phyloP scores from a whole-genome alignment of 768 basidiomycete genomes.

The Hygrophorus pudorinus region DNA sequence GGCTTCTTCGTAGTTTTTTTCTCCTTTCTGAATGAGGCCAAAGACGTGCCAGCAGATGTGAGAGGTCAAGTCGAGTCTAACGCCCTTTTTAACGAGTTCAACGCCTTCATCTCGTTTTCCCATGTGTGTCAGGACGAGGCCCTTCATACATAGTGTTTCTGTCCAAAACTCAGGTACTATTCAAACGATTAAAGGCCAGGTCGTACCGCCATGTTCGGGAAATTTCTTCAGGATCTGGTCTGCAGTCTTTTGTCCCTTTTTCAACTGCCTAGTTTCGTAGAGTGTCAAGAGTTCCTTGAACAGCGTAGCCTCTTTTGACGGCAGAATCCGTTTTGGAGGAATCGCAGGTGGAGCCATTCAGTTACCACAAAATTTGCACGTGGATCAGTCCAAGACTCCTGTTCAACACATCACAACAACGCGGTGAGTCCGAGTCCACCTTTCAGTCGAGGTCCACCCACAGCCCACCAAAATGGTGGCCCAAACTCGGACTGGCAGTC shows the following conservation, averaged over 20 bases:
- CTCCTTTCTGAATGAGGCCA: slow-evolving; percentile 87
- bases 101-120: slow-evolving; percentile 74
- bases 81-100: slow-evolving; percentile 76
- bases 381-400: not conserved
- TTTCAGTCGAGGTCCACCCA: slow-evolving; percentile 5
- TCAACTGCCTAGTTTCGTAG: slow-evolving; percentile 84
- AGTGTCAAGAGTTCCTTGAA: slow-evolving; percentile 82
- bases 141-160: slow-evolving; percentile 98
- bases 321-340: slow-evolving; percentile 46
- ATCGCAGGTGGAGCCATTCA: slow-evolving; percentile 13
- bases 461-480: slow-evolving; percentile 48
- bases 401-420: slow-evolving; percentile 32
- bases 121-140: slow-evolving; percentile 75
- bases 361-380: not conserved
- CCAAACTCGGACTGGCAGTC: slow-evolving; percentile 57
- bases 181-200: not conserved
- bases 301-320: slow-evolving; percentile 74
- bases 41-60: slow-evolving; percentile 99
- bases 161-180: slow-evolving; percentile 3
- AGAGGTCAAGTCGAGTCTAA: slow-evolving; percentile 70
- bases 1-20: slow-evolving; percentile 93
- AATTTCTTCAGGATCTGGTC: slow-evolving; percentile 93
- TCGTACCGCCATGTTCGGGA: slow-evolving; percentile 88
- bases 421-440: slow-evolving; percentile 19
- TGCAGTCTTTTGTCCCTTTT: slow-evolving; percentile 83